A percentile compares a stretch with the other conserved stretches of the same genome.
Conservation (phyloP, 2,329 filamentous ascomycete genomes). For the Fusarium drepaniforme region DNA sequence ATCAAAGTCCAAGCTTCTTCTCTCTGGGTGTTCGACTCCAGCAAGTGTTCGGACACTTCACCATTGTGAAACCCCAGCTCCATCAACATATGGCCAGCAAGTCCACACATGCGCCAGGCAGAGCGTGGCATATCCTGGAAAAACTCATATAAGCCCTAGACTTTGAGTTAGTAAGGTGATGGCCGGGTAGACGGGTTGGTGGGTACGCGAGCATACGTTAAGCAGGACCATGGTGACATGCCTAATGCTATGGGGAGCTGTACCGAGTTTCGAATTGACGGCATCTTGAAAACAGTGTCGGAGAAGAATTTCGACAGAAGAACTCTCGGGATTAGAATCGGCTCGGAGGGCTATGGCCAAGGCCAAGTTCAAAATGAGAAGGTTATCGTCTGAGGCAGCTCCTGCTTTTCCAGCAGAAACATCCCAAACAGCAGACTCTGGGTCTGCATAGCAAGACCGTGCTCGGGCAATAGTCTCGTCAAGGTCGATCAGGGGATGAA, state of each 20-base stretch:
- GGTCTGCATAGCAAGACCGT: conserved; percentile 19
- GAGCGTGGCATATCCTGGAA: conserved; percentile 39
- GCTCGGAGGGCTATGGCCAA: conserved; percentile 20
- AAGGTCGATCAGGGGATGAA: conserved; percentile 25
- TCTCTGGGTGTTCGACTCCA: conserved; percentile 13
- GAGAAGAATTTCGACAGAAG: conserved; percentile 9
- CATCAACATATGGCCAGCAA: conserved; percentile 43
- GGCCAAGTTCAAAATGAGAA: conserved; percentile 21
- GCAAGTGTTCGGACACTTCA: conserved; percentile 37
- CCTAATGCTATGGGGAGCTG: conserved; percentile 26
- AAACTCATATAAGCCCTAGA: conserved; percentile 38
- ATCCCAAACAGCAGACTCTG: conserved; percentile 19
- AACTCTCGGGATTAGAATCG: neutral
- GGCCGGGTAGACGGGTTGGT: neutral
- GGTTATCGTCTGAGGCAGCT: conserved; percentile 16
- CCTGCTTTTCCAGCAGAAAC: conserved; percentile 15
- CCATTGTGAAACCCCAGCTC: conserved; percentile 44
- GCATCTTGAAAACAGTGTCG: conserved; percentile 29
- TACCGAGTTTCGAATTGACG: conserved; percentile 25
- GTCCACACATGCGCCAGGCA: conserved; percentile 45
- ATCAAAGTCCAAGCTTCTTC: conserved; percentile 16
- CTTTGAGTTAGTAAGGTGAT: neutral
- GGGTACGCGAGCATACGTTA: conserved; percentile 7
- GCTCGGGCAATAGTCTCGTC: conserved; percentile 13
- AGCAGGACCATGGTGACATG: conserved; percentile 24